Conservation (phyloP, 345 rosid genomes). For the Syzygium jambos region DNA sequence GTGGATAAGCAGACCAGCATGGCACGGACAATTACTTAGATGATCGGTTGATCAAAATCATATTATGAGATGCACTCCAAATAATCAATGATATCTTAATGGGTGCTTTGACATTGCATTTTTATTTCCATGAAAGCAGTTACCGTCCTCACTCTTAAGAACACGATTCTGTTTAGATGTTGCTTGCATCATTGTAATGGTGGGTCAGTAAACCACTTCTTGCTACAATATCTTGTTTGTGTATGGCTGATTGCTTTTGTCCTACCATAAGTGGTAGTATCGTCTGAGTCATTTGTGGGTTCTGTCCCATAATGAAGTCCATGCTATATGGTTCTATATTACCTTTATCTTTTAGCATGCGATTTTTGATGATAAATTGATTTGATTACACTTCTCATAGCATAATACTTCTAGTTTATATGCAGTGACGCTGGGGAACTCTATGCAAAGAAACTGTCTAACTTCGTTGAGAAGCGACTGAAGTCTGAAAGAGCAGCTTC, state of each 20-base stretch:
- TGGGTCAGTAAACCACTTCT: neutral
- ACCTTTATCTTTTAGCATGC: neutral
- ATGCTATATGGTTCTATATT: slow-evolving; percentile 4
- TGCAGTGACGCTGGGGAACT: slow-evolving; percentile 82
- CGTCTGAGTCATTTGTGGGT: neutral
- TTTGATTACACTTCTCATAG: neutral
- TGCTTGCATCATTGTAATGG: neutral
- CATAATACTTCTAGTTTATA: neutral
- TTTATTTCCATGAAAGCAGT: neutral
- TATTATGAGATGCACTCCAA: neutral
- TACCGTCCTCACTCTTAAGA: neutral
- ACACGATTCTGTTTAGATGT: neutral
- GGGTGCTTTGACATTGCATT: neutral
- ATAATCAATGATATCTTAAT: neutral
- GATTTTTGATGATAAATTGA: neutral
- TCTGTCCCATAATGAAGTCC: neutral
- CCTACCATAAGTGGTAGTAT: neutral
- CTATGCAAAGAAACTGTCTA: slow-evolving; percentile 78
- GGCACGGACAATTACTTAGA: neutral
- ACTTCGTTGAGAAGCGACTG: slow-evolving; percentile 87
- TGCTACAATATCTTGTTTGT: neutral
- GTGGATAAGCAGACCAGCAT: neutral
- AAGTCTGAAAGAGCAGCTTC: slow-evolving; percentile 97
- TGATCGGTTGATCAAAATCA: neutral
- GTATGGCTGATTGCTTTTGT: neutral